These are phyloP conservation scores for Skeletonema costatum DNA, from an alignment of 108 stramenopile genomes.

Conservation along the genomic window DNA sequence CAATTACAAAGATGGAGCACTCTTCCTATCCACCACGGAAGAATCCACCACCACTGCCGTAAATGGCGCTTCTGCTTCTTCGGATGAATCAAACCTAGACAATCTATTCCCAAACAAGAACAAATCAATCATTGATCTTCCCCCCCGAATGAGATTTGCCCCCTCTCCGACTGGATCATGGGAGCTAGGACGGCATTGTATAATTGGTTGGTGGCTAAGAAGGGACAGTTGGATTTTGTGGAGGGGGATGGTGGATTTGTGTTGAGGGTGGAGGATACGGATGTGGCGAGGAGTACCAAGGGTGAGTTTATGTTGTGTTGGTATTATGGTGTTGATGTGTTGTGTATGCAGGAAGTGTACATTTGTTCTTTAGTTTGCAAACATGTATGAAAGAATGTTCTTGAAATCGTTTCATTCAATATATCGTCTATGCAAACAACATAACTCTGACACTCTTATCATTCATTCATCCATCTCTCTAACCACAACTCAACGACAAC, in stretches of 20 bases:
- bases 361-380: conserved; percentile 3
- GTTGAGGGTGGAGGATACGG: conserved; percentile 92
- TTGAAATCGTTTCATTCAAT: neutral
- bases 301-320: conserved; percentile 35
- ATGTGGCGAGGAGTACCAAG: conserved; percentile 85
- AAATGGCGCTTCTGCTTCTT: neutral
- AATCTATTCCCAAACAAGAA: conserved; percentile 68
- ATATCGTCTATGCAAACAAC: neutral
- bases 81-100: neutral
- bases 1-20: conserved; percentile 7
- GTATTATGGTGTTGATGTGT: too few species aligned
- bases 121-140: conserved; percentile 54
- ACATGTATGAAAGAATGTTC: neutral
- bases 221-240: conserved; percentile 72
- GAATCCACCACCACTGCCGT: neutral
- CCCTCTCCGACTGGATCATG: conserved; percentile 93
- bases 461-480: neutral
- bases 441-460: neutral
- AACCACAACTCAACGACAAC: neutral
- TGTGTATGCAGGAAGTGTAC: neutral
- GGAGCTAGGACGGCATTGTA: conserved; percentile 97
- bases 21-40: conserved; percentile 18
- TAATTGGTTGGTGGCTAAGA: conserved; percentile 95
- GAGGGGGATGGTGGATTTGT: conserved; percentile 68
- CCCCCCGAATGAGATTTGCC: conserved; percentile 93